Percentiles rank a stretch among this genome's conserved stretches.
phyloP scores from a whole-genome alignment of 2,329 filamentous ascomycete genomes.

The Acephala macrosclerotiorum region DNA sequence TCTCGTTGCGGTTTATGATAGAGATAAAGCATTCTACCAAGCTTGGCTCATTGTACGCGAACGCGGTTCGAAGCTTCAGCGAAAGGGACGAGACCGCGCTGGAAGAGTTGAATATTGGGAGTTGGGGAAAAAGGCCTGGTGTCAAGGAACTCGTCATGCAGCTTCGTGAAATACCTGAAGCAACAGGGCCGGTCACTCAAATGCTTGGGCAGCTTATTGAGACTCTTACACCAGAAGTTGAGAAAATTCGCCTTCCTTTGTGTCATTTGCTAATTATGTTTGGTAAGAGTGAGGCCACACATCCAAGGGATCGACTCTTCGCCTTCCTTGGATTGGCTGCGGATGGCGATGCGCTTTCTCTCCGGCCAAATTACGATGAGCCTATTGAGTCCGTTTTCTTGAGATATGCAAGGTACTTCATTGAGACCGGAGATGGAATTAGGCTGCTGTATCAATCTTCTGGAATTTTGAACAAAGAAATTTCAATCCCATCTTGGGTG shows the following conservation, averaged over 20 bases:
- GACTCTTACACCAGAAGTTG: background rate
- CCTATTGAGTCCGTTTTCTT: constrained; percentile 7
- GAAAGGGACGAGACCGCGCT: no score
- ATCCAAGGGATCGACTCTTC: constrained; percentile 14
- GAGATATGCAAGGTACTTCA: constrained; percentile 4
- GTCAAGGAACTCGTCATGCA: no score
- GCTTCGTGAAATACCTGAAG: no score
- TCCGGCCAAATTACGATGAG: constrained; percentile 5
- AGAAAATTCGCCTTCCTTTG: constrained; percentile 5
- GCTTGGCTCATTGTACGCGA: no score
- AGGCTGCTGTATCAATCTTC: background rate
- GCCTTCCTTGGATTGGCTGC: constrained; percentile 7
- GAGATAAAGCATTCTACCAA: no score
- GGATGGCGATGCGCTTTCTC: constrained; percentile 1
- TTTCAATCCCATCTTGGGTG: constrained; percentile 3
- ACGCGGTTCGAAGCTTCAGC: no score
- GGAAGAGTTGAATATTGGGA: no score
- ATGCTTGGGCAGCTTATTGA: constrained; percentile 4
- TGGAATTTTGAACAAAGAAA: constrained; percentile 4
- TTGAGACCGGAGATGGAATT: constrained; percentile 4
- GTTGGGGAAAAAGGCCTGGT: no score
- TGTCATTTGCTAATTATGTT: constrained; percentile 8
- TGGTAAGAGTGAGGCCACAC: constrained; percentile 4
- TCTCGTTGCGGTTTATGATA: no score
- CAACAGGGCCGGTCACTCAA: constrained; percentile 13